Percentiles rank a stretch among this genome's conserved stretches.
Evolutionary conservation across 2,329 filamentous ascomycete genomes (phyloP).

Genomic region (Alternaria metachromatica): DNA sequence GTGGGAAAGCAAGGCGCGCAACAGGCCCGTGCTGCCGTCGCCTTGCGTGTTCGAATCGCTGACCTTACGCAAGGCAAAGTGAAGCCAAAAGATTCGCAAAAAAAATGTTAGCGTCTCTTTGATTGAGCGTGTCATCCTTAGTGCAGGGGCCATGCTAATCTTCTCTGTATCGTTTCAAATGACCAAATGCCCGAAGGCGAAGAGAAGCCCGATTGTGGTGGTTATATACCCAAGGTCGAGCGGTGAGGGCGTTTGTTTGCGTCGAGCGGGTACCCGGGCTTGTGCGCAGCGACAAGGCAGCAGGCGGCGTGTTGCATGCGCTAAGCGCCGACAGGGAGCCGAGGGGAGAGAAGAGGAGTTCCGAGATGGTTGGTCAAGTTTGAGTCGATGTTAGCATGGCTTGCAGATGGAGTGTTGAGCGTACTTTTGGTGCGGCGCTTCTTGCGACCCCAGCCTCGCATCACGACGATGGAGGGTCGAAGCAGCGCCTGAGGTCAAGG

Average conservation of each 20-base stretch:
- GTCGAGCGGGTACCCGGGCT: background rate
- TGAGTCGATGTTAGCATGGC: background rate
- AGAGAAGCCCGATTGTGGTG: background rate
- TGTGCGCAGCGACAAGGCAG: slow-evolving; percentile 2
- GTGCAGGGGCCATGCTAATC: slow-evolving; percentile 66
- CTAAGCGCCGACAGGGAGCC: background rate
- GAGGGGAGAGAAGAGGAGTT: background rate
- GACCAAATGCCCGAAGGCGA: slow-evolving; percentile 28
- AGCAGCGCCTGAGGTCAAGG: background rate
- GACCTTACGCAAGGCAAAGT: background rate
- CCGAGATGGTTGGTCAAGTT: background rate
- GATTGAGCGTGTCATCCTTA: slow-evolving; percentile 80
- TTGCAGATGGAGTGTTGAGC: background rate
- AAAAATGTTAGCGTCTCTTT: slow-evolving; percentile 45
- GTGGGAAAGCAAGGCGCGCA: background rate
- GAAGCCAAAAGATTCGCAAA: background rate
- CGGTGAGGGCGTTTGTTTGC: background rate
- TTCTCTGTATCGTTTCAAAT: slow-evolving; percentile 48
- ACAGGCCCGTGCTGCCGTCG: background rate
- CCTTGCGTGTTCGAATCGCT: background rate
- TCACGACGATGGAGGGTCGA: background rate
- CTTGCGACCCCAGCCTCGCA: background rate
- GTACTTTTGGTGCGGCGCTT: background rate
- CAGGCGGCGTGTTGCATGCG: background rate
- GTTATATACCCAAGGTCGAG: background rate